These are phyloP conservation scores for Cylindrodendrum hubeiense DNA, from an alignment of 2,329 filamentous ascomycete species.

Conservation along the genomic window DNA sequence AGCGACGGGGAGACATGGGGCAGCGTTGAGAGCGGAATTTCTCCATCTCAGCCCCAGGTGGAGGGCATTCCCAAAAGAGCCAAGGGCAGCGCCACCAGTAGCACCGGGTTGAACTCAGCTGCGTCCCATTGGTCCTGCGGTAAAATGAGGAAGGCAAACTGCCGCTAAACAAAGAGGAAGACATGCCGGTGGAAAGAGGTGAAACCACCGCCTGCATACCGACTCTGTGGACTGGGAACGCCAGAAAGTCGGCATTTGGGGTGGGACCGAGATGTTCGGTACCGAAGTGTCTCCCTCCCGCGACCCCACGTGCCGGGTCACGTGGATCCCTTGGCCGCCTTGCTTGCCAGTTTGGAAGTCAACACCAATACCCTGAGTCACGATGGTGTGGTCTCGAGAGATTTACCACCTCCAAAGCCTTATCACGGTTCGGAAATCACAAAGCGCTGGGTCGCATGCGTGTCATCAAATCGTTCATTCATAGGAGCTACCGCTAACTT, in stretches of 20 bases:
- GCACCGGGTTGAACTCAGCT: slow-evolving; percentile 20
- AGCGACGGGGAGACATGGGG: not conserved
- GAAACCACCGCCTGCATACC: slow-evolving; percentile 18
- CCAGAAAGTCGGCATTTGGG: not conserved
- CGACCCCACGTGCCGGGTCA: not conserved
- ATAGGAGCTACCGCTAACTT: not conserved
- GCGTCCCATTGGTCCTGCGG: slow-evolving; percentile 33
- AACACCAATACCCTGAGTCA: not conserved
- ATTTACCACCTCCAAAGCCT: not conserved
- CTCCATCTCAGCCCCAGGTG: slow-evolving; percentile 8
- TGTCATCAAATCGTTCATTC: not conserved
- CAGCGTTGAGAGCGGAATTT: slow-evolving; percentile 13
- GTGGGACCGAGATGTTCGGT: not conserved
- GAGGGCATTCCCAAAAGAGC: slow-evolving; percentile 30
- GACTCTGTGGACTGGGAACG: not conserved
- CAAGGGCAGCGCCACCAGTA: slow-evolving; percentile 33
- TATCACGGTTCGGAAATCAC: not conserved
- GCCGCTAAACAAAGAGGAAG: slow-evolving; percentile 8
- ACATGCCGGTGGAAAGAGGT: not conserved
- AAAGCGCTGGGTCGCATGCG: not conserved
- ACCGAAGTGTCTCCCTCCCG: not conserved
- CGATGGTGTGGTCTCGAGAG: no score
- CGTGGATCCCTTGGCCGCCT: not conserved
- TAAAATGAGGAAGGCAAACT: slow-evolving; percentile 33
- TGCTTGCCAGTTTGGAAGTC: not conserved